Percentiles rank a stretch among this genome's conserved stretches.
These are phyloP conservation scores for Pleoardoris graminearum DNA, from an alignment of 2,329 filamentous ascomycete genomes.

Conservation along the genomic window DNA sequence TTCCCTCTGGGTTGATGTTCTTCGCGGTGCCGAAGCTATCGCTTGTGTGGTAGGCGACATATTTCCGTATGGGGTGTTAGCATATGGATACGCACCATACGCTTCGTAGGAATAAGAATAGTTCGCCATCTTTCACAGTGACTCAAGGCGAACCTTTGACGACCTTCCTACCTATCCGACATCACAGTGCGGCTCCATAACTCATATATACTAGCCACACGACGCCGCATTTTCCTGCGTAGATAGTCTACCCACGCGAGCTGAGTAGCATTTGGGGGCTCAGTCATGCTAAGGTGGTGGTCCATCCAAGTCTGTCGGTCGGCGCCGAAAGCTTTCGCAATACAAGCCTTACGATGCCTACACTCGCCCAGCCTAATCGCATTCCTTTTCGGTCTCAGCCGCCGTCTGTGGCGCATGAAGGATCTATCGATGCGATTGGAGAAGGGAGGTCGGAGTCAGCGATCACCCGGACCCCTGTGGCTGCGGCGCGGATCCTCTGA, in stretches of 20 bases:
- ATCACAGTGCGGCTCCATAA: not conserved
- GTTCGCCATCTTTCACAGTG: constrained; percentile 1
- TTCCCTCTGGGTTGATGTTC: constrained; percentile 19
- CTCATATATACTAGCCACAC: constrained; percentile 2
- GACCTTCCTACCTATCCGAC: constrained; percentile 2
- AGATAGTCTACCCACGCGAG: constrained; percentile 1
- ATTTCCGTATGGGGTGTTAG: constrained; percentile 6
- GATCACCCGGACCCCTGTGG: not conserved
- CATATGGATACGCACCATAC: not conserved
- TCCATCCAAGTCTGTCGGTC: not conserved
- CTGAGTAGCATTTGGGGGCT: constrained; percentile 1
- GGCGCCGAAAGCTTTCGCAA: not conserved
- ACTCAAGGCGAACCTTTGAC: not conserved
- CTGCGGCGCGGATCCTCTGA: not conserved
- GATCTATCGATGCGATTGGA: not conserved
- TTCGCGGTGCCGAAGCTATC: not conserved
- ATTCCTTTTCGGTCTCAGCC: not conserved
- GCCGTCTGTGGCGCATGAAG: not conserved
- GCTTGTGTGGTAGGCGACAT: constrained; percentile 4
- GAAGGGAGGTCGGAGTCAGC: not conserved
- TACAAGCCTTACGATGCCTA: not conserved
- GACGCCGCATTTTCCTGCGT: not conserved
- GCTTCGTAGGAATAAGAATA: constrained; percentile 2
- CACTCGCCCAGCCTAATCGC: not conserved
- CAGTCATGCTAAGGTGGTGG: not conserved